Base-by-base conservation (phyloP, 495 filamentous ascomycete species). In the Chaetomidium leptoderma region DNA sequence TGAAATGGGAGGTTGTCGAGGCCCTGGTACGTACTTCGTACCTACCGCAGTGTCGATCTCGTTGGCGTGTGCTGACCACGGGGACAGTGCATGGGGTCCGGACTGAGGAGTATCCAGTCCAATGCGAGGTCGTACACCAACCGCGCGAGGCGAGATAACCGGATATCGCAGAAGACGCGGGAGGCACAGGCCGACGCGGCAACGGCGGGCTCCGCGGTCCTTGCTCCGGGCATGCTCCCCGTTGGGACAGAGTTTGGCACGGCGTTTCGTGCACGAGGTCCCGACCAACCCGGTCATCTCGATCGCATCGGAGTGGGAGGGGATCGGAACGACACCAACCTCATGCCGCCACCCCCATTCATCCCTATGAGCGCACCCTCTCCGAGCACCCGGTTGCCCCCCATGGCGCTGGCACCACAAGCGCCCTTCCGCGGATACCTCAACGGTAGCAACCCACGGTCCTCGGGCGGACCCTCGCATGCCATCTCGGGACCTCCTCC, bases 1-100 rank as follows among this genome's bases (percentile, higher is more conserved):
- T 88, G 70, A 83, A 81, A 56, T 89, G 87, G 86, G 71, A 76
- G 21, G 73, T 83, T 30, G 84, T 91, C 32, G 88, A 91, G 69
- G 72, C 73, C 19, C 84, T 87, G 80, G 88, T 88, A 70, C 57
- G 79, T 65, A 16, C 45, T 19, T 29, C 26, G 8, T 5, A 16
- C 32, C 27, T 30, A 7, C 6, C 17, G 21, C 23, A n/a, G n/a
- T n/a, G 30, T 13, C 3, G 27, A 8, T 35, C 3, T 11, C 21
- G 23, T n/a, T 26, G 27, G 23, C 4, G 17, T 23, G 4, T 21
- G 42, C 32, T 42, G 43, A 57, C 2, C 13, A 14, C 2, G 8
- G 35, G 10, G 11, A 42, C 55, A 79, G 78, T 77, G 75, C 60
- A 77, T 80, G 73, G 68, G 72, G 17, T 71, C 72, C 42, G 76